Evolutionary conservation across 208 protist genomes (phyloP).

Genomic region (Trypanosoma boissoni): DNA sequence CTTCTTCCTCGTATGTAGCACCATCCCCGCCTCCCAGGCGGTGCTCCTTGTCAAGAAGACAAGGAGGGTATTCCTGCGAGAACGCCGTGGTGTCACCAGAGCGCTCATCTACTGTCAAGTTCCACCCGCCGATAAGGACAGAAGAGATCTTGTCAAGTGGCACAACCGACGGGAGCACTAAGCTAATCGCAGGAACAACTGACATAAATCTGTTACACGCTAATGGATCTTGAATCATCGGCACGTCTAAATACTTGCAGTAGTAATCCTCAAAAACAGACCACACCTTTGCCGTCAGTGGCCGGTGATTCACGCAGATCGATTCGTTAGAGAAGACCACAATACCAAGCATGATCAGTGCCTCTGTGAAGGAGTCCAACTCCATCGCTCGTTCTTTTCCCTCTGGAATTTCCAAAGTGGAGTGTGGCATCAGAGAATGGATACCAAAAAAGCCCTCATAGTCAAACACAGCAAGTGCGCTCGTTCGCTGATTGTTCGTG

Average conservation of each 20-base stretch:
- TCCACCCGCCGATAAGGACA: slow-evolving; percentile 36
- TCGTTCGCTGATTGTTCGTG: slow-evolving; percentile 40
- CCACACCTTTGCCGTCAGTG: slow-evolving; percentile 84
- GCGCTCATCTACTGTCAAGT: slow-evolving; percentile 25
- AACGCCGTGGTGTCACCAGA: background rate
- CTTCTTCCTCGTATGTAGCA: slow-evolving; percentile 1
- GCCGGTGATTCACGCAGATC: slow-evolving; percentile 43
- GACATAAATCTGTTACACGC: slow-evolving; percentile 13
- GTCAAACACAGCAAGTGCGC: slow-evolving; percentile 58
- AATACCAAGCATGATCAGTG: slow-evolving; percentile 75
- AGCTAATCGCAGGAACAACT: slow-evolving; percentile 20
- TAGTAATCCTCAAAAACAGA: slow-evolving; percentile 63
- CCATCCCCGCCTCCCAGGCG: background rate
- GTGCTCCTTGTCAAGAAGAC: slow-evolving; percentile 8
- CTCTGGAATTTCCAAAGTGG: background rate
- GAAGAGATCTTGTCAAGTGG: slow-evolving; percentile 34
- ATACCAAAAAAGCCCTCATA: slow-evolving; percentile 55
- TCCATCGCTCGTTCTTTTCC: slow-evolving; percentile 22
- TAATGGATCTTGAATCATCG: slow-evolving; percentile 25
- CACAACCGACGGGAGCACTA: slow-evolving; percentile 31
- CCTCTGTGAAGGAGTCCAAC: slow-evolving; percentile 77
- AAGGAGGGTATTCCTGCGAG: slow-evolving; percentile 9
- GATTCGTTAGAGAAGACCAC: slow-evolving; percentile 72
- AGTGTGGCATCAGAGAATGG: slow-evolving; percentile 29
- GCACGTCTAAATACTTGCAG: slow-evolving; percentile 26